Evolutionary conservation across 805 yeast genomes (phyloP).

Genomic region (Pichia nanzhaoensis): DNA sequence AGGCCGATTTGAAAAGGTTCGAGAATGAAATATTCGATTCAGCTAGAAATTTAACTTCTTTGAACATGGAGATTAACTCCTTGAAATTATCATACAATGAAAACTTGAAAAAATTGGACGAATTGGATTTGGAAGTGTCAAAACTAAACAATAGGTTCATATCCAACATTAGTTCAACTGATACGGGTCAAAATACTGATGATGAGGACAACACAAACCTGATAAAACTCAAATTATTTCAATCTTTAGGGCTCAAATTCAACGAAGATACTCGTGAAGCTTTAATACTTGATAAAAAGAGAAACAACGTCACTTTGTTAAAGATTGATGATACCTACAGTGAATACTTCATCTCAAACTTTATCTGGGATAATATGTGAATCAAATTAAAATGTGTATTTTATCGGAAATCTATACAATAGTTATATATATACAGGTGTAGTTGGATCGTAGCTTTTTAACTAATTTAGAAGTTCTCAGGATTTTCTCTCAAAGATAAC

Average conservation of each 20-base stretch:
- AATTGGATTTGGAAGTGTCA: constrained; percentile 25
- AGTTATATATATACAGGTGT: constrained; percentile 5
- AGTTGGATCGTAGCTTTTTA: no score
- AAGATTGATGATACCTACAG: constrained; percentile 49
- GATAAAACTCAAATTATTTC: constrained; percentile 52
- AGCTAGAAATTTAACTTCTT: constrained; percentile 46
- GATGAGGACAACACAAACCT: constrained; percentile 28
- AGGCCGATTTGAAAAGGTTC: constrained; percentile 27
- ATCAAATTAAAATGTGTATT: no score
- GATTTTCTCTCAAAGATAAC: constrained; percentile 71
- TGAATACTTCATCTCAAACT: constrained; percentile 65
- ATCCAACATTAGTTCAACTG: no score
- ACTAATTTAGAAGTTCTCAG: constrained; percentile 61
- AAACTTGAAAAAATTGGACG: constrained; percentile 32
- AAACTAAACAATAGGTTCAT: constrained; percentile 13
- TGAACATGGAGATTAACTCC: constrained; percentile 39
- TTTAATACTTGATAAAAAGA: constrained; percentile 43
- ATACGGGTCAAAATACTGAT: no score
- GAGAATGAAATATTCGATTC: constrained; percentile 44
- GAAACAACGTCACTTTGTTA: constrained; percentile 41
- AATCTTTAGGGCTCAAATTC: constrained; percentile 52
- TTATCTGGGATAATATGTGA: constrained; percentile 64
- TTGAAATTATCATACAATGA: constrained; percentile 33
- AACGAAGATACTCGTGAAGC: constrained; percentile 36
- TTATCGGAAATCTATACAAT: no score